Evolutionary conservation across 768 basidiomycete genomes (phyloP).

Genomic region (Grammothele lineata): DNA sequence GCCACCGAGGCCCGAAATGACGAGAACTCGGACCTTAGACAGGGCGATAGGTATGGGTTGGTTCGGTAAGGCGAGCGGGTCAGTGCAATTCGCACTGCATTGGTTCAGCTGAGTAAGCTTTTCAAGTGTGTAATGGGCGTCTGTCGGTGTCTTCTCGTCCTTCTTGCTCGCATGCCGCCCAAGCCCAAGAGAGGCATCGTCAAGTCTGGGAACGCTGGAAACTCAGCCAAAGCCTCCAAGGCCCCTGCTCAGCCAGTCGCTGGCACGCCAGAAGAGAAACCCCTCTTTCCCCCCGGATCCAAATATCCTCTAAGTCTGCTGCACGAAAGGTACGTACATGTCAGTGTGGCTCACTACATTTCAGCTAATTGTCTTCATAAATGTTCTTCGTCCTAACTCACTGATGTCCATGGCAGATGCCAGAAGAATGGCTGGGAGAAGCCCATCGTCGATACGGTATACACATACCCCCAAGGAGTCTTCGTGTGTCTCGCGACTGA

Average conservation of each 20-base stretch:
- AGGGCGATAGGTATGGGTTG: too few relatives aligned
- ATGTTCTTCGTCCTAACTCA: background rate
- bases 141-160: background rate
- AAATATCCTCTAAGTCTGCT: constrained; percentile 81
- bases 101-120: background rate
- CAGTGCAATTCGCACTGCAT: background rate
- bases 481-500: background rate
- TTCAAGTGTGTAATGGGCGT: constrained; percentile 1
- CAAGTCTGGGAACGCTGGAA: constrained; percentile 88
- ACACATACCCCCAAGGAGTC: constrained; percentile 2
- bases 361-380: too few relatives aligned
- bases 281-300: constrained; percentile 78
- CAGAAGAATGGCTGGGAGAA: constrained; percentile 90
- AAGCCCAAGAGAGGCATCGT: constrained; percentile 72
- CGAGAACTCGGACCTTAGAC: too few relatives aligned
- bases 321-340: constrained; percentile 58
- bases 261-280: constrained; percentile 37
- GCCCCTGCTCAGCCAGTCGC: constrained; percentile 6
- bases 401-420: constrained; percentile 44
- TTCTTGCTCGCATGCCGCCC: constrained; percentile 48
- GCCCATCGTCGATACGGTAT: constrained; percentile 72
- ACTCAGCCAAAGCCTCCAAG: constrained; percentile 56
- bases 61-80: too few relatives aligned
- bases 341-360: too few relatives aligned
- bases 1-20: too few relatives aligned